Percentiles rank a stretch among this genome's conserved stretches.
phyloP scores from a whole-genome alignment of 441 rosid genomes.

The Gossypium davidsonii region DNA sequence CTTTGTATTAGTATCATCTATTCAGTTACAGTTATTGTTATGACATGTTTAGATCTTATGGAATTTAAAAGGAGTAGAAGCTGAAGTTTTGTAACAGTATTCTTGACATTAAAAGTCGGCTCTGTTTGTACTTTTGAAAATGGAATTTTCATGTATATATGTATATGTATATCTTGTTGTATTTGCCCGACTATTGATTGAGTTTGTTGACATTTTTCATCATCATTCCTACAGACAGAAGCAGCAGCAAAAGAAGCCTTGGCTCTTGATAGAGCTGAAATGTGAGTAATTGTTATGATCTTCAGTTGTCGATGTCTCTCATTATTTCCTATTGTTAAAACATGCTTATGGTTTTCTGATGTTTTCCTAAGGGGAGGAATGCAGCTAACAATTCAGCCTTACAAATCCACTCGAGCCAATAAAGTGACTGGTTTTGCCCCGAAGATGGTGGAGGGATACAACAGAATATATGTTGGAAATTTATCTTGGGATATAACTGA shows the following conservation, averaged over 20 bases:
- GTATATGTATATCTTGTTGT: not conserved
- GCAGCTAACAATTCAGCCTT: slow-evolving; percentile 73
- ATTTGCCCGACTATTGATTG: not conserved
- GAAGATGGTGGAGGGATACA: slow-evolving; percentile 68
- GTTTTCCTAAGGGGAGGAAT: slow-evolving; percentile 61
- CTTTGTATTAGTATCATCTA: not conserved
- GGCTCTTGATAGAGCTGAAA: slow-evolving; percentile 86
- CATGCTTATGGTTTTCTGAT: slow-evolving; percentile 15
- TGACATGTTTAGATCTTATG: not conserved
- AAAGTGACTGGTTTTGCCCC: slow-evolving; percentile 50
- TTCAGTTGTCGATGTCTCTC: not conserved
- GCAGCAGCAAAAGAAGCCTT: slow-evolving; percentile 80
- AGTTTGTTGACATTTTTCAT: not conserved
- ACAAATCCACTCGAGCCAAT: slow-evolving; percentile 38
- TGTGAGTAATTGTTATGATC: slow-evolving; percentile 40
- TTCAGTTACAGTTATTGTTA: not conserved
- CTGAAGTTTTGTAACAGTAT: not conserved
- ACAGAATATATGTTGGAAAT: slow-evolving; percentile 76
- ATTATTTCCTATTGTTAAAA: not conserved
- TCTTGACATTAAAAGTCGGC: not conserved
- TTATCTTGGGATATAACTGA: slow-evolving; percentile 83
- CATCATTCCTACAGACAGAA: slow-evolving; percentile 47
- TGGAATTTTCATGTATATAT: not conserved
- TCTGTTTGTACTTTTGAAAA: not conserved
- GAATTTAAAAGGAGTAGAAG: not conserved